Conservation (phyloP, 2,329 filamentous ascomycete species). For the Plenodomus tracheiphilus region DNA sequence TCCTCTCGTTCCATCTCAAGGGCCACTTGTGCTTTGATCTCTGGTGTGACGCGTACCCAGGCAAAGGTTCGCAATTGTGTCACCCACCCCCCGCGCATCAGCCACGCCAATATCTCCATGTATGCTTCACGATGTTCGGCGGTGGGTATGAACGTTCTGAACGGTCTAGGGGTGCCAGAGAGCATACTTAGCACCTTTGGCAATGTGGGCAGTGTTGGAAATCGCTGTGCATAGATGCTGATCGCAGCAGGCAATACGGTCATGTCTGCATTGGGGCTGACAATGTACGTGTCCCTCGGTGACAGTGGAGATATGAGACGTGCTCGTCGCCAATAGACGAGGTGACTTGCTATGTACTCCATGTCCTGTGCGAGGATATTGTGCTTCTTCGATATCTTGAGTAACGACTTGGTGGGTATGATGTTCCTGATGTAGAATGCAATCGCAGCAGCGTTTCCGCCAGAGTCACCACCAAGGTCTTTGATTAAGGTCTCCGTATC, state of each 20-base stretch:
- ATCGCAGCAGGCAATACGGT: conserved; percentile 69
- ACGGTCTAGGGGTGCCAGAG: conserved; percentile 78
- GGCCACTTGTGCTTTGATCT: conserved; percentile 80
- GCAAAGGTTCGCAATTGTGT: conserved; percentile 90
- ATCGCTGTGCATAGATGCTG: conserved; percentile 73
- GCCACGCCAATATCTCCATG: conserved; percentile 89
- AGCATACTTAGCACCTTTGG: conserved; percentile 86
- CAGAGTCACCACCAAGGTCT: conserved; percentile 68
- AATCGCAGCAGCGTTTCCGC: conserved; percentile 75
- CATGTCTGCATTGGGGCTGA: conserved; percentile 87
- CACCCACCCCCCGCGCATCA: conserved; percentile 90
- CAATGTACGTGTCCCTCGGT: conserved; percentile 84
- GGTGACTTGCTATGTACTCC: conserved; percentile 84
- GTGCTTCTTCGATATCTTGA: conserved; percentile 73
- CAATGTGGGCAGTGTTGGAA: conserved; percentile 80
- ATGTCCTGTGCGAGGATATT: conserved; percentile 79
- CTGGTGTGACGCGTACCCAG: conserved; percentile 81
- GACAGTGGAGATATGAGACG: conserved; percentile 90
- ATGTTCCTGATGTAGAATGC: conserved; percentile 69
- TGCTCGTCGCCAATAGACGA: conserved; percentile 94
- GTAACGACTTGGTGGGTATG: conserved; percentile 64
- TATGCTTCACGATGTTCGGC: conserved; percentile 87
- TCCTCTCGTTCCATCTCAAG: conserved; percentile 62
- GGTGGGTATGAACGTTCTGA: conserved; percentile 80
- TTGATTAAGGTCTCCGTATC: conserved; percentile 80